A percentile compares a stretch with the other conserved stretches of the same genome.
Evolutionary conservation across 805 yeast species (phyloP).

Genomic region (Myxozyma nipponensis): DNA sequence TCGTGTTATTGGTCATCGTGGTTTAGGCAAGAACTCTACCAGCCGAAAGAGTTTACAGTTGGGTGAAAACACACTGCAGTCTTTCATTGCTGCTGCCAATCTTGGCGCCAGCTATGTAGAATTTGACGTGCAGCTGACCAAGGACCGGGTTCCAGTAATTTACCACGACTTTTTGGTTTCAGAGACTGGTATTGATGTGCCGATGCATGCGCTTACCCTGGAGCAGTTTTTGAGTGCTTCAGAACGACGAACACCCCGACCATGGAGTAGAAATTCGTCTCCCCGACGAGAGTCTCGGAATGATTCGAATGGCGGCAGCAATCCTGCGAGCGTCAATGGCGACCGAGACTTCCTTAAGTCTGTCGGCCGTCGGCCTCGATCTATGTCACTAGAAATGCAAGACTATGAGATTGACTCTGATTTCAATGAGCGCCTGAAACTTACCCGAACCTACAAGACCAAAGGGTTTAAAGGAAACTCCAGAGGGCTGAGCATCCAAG

Average conservation of each 20-base stretch:
- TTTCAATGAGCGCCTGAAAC: slow-evolving; percentile 63
- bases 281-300: slow-evolving; percentile 16
- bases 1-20: slow-evolving; percentile 93
- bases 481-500: slow-evolving; percentile 84
- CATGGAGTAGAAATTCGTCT: slow-evolving; percentile 27
- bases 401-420: slow-evolving; percentile 33
- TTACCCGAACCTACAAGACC: slow-evolving; percentile 82
- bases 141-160: slow-evolving; percentile 85
- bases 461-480: slow-evolving; percentile 90
- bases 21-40: slow-evolving; percentile 81
- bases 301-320: not conserved
- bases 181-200: slow-evolving; percentile 92
- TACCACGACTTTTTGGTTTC: slow-evolving; percentile 94
- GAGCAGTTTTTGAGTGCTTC: slow-evolving; percentile 72
- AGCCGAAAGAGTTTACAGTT: slow-evolving; percentile 74
- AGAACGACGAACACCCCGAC: slow-evolving; percentile 26
- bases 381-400: slow-evolving; percentile 41
- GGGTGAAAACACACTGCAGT: slow-evolving; percentile 93
- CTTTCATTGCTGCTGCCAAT: slow-evolving; percentile 93
- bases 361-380: slow-evolving; percentile 37
- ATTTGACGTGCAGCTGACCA: slow-evolving; percentile 92
- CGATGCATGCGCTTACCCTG: slow-evolving; percentile 86
- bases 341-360: slow-evolving; percentile 8
- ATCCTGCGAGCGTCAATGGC: not conserved
- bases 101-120: slow-evolving; percentile 95